Percentiles rank a stretch among this genome's conserved stretches.
Conservation (phyloP, 2,329 filamentous ascomycete species). For the Anisogramma anomala region DNA sequence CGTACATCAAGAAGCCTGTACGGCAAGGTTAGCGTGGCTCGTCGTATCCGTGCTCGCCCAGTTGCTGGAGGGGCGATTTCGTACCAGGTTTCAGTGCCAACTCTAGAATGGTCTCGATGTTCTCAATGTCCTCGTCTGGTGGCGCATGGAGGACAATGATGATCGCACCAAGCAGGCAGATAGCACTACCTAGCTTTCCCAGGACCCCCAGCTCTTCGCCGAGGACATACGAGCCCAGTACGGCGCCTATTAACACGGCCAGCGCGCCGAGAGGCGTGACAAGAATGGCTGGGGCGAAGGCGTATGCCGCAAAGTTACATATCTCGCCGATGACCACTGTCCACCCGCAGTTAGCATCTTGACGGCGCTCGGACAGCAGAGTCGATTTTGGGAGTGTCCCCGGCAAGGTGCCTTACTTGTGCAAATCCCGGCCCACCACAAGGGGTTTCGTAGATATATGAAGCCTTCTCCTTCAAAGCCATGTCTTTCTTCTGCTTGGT, state of each 20-base stretch:
- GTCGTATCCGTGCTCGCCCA: not conserved
- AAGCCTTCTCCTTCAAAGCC: slow-evolving; percentile 96
- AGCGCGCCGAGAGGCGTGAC: slow-evolving; percentile 91
- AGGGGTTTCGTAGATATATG: slow-evolving; percentile 83
- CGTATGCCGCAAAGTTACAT: slow-evolving; percentile 96
- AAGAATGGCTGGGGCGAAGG: slow-evolving; percentile 95
- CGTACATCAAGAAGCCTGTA: slow-evolving; percentile 81
- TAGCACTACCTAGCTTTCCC: slow-evolving; percentile 89
- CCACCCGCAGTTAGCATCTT: slow-evolving; percentile 10
- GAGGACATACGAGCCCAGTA: slow-evolving; percentile 89
- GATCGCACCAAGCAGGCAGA: slow-evolving; percentile 89
- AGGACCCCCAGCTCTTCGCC: slow-evolving; percentile 80
- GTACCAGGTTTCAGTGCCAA: slow-evolving; percentile 86
- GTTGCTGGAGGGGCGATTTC: slow-evolving; percentile 17
- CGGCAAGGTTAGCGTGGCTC: slow-evolving; percentile 16
- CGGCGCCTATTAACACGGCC: slow-evolving; percentile 87
- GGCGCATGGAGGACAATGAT: slow-evolving; percentile 97
- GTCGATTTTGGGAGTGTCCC: slow-evolving; percentile 12
- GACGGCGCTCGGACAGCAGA: slow-evolving; percentile 3
- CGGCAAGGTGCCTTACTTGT: slow-evolving; percentile 52
- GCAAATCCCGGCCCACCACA: slow-evolving; percentile 93
- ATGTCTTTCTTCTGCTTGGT: slow-evolving; percentile 80
- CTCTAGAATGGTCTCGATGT: slow-evolving; percentile 80
- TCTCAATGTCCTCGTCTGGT: slow-evolving; percentile 80
- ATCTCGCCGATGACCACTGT: slow-evolving; percentile 85